Conservation (phyloP, 495 filamentous ascomycete genomes). For the Neurospora discreta region DNA sequence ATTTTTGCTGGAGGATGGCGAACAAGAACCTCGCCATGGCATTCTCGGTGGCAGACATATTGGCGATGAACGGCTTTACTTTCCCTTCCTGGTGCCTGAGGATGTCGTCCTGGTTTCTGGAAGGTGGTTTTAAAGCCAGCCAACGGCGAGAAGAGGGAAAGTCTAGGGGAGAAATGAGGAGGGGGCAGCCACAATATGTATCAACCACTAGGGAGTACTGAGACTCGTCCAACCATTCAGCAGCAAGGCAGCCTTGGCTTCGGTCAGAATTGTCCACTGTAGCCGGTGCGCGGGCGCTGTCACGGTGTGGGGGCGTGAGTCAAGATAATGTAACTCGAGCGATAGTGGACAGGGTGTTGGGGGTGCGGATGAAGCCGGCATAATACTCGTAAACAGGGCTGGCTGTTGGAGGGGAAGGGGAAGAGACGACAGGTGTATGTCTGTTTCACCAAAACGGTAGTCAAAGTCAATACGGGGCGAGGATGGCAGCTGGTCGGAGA, state of each 20-base stretch:
- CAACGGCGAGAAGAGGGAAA: constrained; percentile 12
- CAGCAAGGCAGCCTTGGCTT: constrained; percentile 8
- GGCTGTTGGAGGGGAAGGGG: neutral
- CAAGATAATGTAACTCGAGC: constrained; percentile 5
- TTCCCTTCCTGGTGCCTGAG: neutral
- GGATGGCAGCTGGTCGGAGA: neutral
- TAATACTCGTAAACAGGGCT: neutral
- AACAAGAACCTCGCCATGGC: constrained; percentile 55
- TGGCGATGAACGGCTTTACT: constrained; percentile 2
- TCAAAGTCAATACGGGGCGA: neutral
- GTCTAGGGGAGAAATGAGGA: neutral
- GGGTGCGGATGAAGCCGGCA: constrained; percentile 19
- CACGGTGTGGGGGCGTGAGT: constrained; percentile 21
- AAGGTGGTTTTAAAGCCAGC: constrained; percentile 12
- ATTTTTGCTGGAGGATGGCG: constrained; percentile 64
- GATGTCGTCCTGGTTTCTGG: neutral
- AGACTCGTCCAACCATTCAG: neutral
- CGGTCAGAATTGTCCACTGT: constrained; percentile 17
- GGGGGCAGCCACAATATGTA: constrained; percentile 18
- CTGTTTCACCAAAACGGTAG: constrained; percentile 17
- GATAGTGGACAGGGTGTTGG: constrained; percentile 10
- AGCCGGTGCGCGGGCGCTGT: constrained; percentile 3
- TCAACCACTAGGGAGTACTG: constrained; percentile 3
- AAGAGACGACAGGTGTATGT: constrained; percentile 6
- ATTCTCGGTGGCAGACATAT: constrained; percentile 39